Evolutionary conservation across 1,139 yeast species (phyloP).

Genomic region (Scheffersomyces insectosa): DNA sequence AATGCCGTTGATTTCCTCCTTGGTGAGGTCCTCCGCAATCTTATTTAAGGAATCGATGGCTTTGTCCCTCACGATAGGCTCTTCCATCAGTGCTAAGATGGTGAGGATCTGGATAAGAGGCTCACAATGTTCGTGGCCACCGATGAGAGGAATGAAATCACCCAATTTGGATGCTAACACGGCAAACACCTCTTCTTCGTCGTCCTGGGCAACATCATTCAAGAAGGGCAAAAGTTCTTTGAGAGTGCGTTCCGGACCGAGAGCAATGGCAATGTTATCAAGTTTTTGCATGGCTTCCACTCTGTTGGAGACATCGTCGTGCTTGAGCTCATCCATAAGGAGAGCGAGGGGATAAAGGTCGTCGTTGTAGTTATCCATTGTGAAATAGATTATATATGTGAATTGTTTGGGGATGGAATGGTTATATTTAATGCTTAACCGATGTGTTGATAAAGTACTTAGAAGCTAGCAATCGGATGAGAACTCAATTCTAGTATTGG

Average conservation of each 20-base stretch:
- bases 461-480: too few relatives aligned
- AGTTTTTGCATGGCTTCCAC: constrained; percentile 94
- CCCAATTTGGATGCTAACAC: constrained; percentile 91
- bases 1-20: constrained; percentile 63
- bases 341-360: constrained; percentile 94
- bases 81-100: constrained; percentile 89
- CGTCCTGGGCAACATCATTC: constrained; percentile 86
- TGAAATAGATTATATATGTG: constrained; percentile 1
- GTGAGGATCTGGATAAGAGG: constrained; percentile 84
- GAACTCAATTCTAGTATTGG: too few relatives aligned
- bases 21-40: constrained; percentile 65
- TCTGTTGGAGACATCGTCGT: constrained; percentile 91
- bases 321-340: constrained; percentile 91
- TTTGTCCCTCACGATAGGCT: constrained; percentile 94
- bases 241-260: constrained; percentile 92
- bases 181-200: constrained; percentile 96
- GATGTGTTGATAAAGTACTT: neutral
- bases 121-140: constrained; percentile 80
- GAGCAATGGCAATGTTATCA: constrained; percentile 91
- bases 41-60: constrained; percentile 85
- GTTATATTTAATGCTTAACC: neutral
- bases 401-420: neutral
- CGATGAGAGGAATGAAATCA: constrained; percentile 78
- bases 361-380: constrained; percentile 46
- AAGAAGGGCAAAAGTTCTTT: constrained; percentile 88